Evolutionary conservation across 768 basidiomycete genomes (phyloP).

Genomic region (Tricholoma sp.): DNA sequence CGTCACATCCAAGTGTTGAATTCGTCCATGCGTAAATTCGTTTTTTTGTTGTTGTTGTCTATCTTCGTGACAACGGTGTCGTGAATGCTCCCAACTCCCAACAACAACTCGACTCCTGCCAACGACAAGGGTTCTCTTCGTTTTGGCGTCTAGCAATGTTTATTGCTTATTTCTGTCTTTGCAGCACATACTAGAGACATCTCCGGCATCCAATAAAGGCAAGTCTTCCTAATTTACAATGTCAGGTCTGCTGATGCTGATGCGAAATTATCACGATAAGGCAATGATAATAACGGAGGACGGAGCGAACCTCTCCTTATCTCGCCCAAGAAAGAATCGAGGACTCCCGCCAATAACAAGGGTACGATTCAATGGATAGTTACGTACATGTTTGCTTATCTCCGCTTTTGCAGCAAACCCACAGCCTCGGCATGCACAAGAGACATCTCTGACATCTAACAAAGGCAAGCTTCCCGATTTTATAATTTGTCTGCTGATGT

Average conservation of each 20-base stretch:
- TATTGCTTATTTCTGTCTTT: too few species aligned
- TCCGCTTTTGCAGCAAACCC: too few species aligned
- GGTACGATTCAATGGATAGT: background rate
- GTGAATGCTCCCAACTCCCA: background rate
- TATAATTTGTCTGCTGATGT: too few species aligned
- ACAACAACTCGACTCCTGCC: background rate
- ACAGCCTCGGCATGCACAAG: too few species aligned
- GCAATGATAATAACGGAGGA: background rate
- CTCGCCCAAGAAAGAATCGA: background rate
- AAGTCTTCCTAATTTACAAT: background rate
- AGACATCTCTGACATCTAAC: too few species aligned
- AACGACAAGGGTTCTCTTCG: background rate
- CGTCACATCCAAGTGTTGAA: background rate
- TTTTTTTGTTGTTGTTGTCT: background rate
- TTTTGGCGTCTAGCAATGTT: background rate
- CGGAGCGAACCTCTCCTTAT: background rate
- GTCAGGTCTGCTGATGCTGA: too few species aligned
- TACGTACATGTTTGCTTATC: background rate
- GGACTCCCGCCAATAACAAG: background rate
- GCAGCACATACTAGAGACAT: too few species aligned
- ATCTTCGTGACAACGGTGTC: background rate
- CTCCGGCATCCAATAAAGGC: too few species aligned
- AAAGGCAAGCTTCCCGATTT: too few species aligned
- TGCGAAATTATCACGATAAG: too few species aligned
- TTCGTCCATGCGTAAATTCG: too few species aligned